phyloP scores from a whole-genome alignment of 305 asterid genomes.

The Fraxinus angustifolia region DNA sequence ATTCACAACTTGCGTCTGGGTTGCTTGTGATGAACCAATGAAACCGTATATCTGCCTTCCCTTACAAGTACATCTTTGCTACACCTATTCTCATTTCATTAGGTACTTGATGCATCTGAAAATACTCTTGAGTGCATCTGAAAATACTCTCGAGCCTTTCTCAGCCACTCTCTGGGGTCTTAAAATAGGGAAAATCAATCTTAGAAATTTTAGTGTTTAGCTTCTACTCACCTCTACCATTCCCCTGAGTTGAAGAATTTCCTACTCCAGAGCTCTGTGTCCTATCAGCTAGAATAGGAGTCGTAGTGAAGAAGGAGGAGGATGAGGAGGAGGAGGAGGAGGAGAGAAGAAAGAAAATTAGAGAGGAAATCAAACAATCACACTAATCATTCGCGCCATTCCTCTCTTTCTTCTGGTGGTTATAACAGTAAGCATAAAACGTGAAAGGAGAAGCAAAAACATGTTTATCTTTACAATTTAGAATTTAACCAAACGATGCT shows the following conservation, averaged over 20 bases:
- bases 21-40: neutral
- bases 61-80: neutral
- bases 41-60: neutral
- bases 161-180: neutral
- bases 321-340: no score
- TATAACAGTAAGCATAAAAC: no score
- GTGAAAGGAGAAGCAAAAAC: no score
- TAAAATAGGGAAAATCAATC: neutral
- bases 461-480: no score
- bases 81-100: neutral
- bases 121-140: neutral
- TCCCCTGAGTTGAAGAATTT: neutral
- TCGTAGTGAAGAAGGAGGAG: no score
- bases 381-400: no score
- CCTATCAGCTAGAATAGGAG: neutral
- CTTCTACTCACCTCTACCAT: neutral
- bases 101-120: neutral
- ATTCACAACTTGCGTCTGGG: neutral
- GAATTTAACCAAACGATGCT: no score
- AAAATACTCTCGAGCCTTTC: neutral
- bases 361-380: no score
- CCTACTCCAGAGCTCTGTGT: neutral
- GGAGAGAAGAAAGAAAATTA: no score
- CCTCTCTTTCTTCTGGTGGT: no score
- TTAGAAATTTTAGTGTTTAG: neutral